Conservation (phyloP, 192 early-diverging fungal species). For the Podochytrium sp. region DNA sequence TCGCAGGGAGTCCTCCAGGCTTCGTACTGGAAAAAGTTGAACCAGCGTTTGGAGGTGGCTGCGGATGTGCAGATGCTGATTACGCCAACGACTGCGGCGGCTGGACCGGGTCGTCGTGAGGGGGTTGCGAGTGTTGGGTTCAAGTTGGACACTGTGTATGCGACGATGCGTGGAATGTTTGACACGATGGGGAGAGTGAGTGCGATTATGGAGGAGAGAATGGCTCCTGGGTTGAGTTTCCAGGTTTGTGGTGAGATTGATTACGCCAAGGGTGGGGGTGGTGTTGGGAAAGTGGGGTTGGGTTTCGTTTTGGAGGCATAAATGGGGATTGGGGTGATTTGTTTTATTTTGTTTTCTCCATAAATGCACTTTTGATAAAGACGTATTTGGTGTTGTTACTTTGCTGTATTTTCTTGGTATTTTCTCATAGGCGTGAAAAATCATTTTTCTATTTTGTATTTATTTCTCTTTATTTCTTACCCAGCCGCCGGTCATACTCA, state of each 20-base stretch:
- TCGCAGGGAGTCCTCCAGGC: constrained; percentile 67
- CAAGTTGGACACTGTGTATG: constrained; percentile 93
- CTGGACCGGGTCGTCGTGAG: constrained; percentile 73
- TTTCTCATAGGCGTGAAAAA: neutral
- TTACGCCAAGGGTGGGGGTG: constrained; percentile 79
- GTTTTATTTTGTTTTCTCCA: neutral
- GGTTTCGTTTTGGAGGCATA: constrained; percentile 88
- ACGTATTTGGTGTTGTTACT: neutral
- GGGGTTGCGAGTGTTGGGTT: constrained; percentile 93
- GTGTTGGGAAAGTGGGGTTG: constrained; percentile 64
- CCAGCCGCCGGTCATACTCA: constrained; percentile 22
- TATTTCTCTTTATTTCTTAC: too few relatives aligned
- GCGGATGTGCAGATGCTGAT: constrained; percentile 86
- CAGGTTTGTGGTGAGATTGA: constrained; percentile 91
- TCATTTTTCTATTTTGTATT: neutral
- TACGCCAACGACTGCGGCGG: constrained; percentile 43
- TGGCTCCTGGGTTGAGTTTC: constrained; percentile 92
- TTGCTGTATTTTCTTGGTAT: neutral
- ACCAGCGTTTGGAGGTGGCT: constrained; percentile 91
- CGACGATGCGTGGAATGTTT: constrained; percentile 90
- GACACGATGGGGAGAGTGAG: constrained; percentile 88
- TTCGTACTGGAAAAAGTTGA: constrained; percentile 88
- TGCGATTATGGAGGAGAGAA: constrained; percentile 92
- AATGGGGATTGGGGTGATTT: constrained; percentile 12
- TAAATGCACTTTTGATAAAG: neutral